A percentile compares a stretch with the other conserved stretches of the same genome.
phyloP scores from a whole-genome alignment of 2,329 filamentous ascomycete species.

The Emergomyces africanus region DNA sequence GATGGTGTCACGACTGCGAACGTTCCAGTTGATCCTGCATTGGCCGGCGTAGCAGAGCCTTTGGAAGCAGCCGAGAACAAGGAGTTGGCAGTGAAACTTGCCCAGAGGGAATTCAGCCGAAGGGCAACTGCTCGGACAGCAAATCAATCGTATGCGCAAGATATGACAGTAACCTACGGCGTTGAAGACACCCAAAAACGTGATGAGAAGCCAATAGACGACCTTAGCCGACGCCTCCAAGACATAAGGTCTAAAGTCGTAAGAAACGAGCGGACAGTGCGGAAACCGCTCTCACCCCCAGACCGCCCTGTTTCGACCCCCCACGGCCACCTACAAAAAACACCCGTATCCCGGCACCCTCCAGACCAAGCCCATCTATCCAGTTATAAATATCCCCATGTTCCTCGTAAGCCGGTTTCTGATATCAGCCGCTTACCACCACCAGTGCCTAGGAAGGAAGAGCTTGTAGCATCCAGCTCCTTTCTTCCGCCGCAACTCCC shows the following conservation, averaged over 20 bases:
- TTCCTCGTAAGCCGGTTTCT: conserved; percentile 25
- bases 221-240: conserved; percentile 12
- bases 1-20: conserved; percentile 4
- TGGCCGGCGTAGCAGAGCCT: conserved; percentile 46
- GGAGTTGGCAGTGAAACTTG: conserved; percentile 64
- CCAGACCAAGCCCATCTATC: conserved; percentile 10
- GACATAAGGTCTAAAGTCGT: conserved; percentile 16
- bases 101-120: conserved; percentile 56
- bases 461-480: conserved; percentile 10
- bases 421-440: conserved; percentile 15
- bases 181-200: background rate
- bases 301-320: background rate
- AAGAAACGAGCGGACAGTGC: background rate
- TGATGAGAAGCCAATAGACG: background rate
- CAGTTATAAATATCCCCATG: conserved; percentile 32
- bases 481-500: conserved; percentile 25
- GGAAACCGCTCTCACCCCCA: background rate
- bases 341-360: conserved; percentile 1
- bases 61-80: conserved; percentile 59
- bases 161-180: background rate
- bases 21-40: conserved; percentile 41
- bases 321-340: background rate
- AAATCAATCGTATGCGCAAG: background rate
- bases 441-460: conserved; percentile 18
- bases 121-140: conserved; percentile 45